Evolutionary conservation across 352 stramenopile genomes (phyloP).

Genomic region (Phytopythium aichiense): DNA sequence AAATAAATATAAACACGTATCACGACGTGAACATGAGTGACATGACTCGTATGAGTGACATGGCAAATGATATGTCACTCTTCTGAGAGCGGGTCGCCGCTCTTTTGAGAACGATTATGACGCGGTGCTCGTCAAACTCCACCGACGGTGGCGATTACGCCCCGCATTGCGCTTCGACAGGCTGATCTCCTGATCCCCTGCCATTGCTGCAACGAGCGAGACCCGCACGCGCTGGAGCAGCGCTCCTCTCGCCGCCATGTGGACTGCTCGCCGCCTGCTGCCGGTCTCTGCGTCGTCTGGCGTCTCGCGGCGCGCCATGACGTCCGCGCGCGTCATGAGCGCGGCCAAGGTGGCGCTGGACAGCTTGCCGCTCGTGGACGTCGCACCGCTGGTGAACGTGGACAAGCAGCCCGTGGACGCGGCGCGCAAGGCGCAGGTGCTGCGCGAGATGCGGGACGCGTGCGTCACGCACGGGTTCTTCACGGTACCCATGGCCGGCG

Average conservation of each 20-base stretch:
- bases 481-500: conserved; percentile 60
- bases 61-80: too few relatives aligned
- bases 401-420: conserved; percentile 9
- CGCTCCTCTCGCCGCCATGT: conserved; percentile 10
- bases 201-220: background rate
- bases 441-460: conserved; percentile 52
- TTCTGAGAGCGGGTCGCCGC: too few relatives aligned
- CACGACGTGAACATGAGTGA: too few relatives aligned
- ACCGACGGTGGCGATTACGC: too few relatives aligned
- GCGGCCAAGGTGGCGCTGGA: conserved; percentile 43
- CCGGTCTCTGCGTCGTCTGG: background rate
- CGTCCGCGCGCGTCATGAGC: conserved; percentile 29
- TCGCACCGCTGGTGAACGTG: conserved; percentile 47
- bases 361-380: conserved; percentile 64
- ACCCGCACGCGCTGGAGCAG: background rate
- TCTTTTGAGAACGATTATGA: too few relatives aligned
- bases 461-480: conserved; percentile 73
- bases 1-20: too few relatives aligned
- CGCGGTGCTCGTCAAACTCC: conserved; percentile 2
- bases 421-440: conserved; percentile 34
- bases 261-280: conserved; percentile 6
- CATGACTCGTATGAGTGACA: too few relatives aligned
- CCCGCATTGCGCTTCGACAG: too few relatives aligned
- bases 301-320: conserved; percentile 1
- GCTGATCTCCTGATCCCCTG: background rate